These are phyloP conservation scores for Yamadazyma siamensis DNA, from an alignment of 1,139 yeast species.

Conservation along the genomic window DNA sequence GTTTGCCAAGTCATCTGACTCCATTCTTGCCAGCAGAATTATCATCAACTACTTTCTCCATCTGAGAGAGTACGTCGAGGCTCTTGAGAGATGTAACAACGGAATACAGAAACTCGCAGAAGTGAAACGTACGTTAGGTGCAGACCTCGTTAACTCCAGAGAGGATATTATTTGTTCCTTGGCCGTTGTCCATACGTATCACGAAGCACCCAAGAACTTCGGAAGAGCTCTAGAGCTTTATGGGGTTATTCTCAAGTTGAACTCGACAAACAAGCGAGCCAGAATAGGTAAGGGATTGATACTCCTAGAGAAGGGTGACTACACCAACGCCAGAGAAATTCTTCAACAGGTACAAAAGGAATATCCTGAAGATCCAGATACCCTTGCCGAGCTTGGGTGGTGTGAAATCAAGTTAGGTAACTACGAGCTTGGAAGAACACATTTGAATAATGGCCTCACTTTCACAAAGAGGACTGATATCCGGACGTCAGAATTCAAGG, in stretches of 20 bases:
- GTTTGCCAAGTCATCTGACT: conserved; percentile 40
- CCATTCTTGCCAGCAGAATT: conserved; percentile 64
- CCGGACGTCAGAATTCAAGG: conserved; percentile 52
- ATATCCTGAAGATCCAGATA: conserved; percentile 56
- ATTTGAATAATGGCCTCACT: conserved; percentile 42
- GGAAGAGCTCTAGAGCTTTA: conserved; percentile 70
- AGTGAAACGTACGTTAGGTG: conserved; percentile 44
- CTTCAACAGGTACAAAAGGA: conserved; percentile 49
- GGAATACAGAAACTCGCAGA: conserved; percentile 59
- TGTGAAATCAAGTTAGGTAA: conserved; percentile 59
- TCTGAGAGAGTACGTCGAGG: conserved; percentile 61
- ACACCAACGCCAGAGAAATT: conserved; percentile 49
- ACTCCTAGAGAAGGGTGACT: conserved; percentile 60
- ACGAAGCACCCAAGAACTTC: conserved; percentile 88
- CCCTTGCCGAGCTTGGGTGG: conserved; percentile 76
- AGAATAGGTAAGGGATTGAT: conserved; percentile 81
- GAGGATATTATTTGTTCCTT: conserved; percentile 61
- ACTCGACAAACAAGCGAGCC: conserved; percentile 51
- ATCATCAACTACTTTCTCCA: conserved; percentile 59
- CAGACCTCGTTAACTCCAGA: conserved; percentile 48
- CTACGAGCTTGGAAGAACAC: conserved; percentile 51
- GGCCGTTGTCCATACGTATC: conserved; percentile 76
- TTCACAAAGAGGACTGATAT: conserved; percentile 49
- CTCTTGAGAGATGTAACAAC: conserved; percentile 56
- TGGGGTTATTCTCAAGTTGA: conserved; percentile 52